Base-by-base conservation (phyloP, 2,329 filamentous ascomycete species). In the Grosmannia clavigera region DNA sequence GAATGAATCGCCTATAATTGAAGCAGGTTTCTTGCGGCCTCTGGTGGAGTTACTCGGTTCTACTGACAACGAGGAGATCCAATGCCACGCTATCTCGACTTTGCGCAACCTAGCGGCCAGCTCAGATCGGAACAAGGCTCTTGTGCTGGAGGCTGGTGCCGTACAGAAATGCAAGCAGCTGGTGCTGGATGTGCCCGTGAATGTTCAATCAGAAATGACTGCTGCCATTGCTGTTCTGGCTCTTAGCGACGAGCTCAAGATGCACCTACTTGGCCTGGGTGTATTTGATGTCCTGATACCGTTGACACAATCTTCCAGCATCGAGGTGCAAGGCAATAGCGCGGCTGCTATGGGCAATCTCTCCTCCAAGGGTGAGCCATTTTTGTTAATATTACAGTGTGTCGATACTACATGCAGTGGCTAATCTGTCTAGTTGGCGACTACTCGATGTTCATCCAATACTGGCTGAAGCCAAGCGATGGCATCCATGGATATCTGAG, bases 91-190 rank as follows among this genome's bases (percentile, higher is more conserved):
- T 61, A 99, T 99, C 65, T 97, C 94, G 5, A 99, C 94, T 0
- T 81, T 99, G 56, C 85, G 94, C 64, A 99, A 99, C 69, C 80
- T 99, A 61, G 94, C 94, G 7, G 94, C 94, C 60, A 97, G 92
- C 74, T 97, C 92, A 9, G 94, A 99, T 71, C 86, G 90, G 64
- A 99, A 99, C 81, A 99, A 99, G 76, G 89, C 95, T 61, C 81
- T 99, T n/a, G 94, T 99, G 1, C 77, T 99, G 56, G 91, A 97
- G 73, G 94, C 94, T 40, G 94, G 94, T 29, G 94, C 94, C 2
- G 94, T 99, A 48, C 91, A 97, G 71, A 97, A 97, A 73, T 99
- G 94, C 84, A 97, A 96, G 75, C 90, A 97, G 70, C 80, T 99
- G 58, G 92, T 99, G 29, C 78, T 99, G 22, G 87, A 95, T 60